phyloP scores from a whole-genome alignment of 2,329 filamentous ascomycete genomes.

The Pestalotiopsis sp. region DNA sequence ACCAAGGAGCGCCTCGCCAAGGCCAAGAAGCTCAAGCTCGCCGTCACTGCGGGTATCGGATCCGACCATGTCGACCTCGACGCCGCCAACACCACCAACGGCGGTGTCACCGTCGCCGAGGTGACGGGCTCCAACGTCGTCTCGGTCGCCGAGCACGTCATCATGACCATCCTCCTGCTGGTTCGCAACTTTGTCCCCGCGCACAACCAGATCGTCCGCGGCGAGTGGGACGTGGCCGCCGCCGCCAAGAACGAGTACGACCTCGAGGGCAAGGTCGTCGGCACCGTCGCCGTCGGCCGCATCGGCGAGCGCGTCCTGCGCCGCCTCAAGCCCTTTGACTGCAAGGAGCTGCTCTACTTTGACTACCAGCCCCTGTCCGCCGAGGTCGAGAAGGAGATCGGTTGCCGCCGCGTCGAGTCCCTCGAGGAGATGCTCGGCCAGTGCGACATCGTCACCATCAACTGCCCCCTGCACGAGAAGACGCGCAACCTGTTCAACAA shows the following conservation, averaged over 20 bases:
- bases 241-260: constrained; percentile 99
- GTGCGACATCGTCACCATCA: constrained; percentile 98
- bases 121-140: constrained; percentile 98
- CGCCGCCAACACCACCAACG: constrained; percentile 97
- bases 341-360: constrained; percentile 99
- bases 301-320: constrained; percentile 98
- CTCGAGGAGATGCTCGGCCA: constrained; percentile 93
- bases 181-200: constrained; percentile 98
- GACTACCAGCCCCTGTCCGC: constrained; percentile 94
- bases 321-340: constrained; percentile 95
- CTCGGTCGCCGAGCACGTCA: constrained; percentile 96
- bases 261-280: constrained; percentile 95
- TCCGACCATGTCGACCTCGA: constrained; percentile 98
- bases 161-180: constrained; percentile 97
- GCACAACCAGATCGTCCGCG: constrained; percentile 86
- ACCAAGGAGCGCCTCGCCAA: constrained; percentile 94
- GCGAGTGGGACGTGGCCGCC: constrained; percentile 94
- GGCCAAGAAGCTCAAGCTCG: constrained; percentile 98
- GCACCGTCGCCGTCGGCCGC: constrained; percentile 94
- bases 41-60: constrained; percentile 95
- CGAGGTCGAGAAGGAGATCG: constrained; percentile 93
- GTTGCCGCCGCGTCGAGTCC: constrained; percentile 82
- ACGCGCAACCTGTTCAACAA: constrained; percentile 97
- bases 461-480: constrained; percentile 99
- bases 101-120: constrained; percentile 94